Percentiles rank a stretch among this genome's conserved stretches.
Evolutionary conservation across 1,139 yeast species (phyloP).

Genomic region (Diutina pseudorugosa): DNA sequence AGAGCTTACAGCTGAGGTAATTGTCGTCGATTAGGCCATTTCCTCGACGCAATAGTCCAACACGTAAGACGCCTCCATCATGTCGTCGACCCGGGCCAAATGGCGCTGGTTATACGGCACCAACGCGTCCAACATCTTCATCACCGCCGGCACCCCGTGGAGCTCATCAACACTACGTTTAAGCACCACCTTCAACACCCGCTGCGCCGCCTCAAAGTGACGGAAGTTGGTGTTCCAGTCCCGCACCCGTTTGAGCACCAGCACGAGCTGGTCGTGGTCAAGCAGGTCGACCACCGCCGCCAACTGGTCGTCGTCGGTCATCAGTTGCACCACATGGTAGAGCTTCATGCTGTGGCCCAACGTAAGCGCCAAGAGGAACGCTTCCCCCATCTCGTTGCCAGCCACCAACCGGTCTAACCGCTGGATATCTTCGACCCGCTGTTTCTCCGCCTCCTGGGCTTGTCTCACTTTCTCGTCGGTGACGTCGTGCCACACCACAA

Average conservation of each 20-base stretch:
- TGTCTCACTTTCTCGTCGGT: constrained; percentile 49
- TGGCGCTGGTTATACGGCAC: constrained; percentile 87
- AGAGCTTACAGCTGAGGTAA: no score
- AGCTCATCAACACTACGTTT: constrained; percentile 29
- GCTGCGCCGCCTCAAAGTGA: constrained; percentile 72
- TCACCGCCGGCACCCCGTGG: constrained; percentile 54
- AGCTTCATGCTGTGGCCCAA: constrained; percentile 80
- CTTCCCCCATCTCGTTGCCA: constrained; percentile 73
- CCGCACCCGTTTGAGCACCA: constrained; percentile 61
- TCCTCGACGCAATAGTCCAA: constrained; percentile 77
- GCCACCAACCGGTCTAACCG: constrained; percentile 61
- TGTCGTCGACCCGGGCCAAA: constrained; percentile 56
- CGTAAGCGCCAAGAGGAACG: constrained; percentile 74
- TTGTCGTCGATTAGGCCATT: constrained; percentile 32
- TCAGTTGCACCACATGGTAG: constrained; percentile 53
- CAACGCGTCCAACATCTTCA: constrained; percentile 57
- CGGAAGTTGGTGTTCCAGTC: constrained; percentile 93
- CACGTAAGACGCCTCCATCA: constrained; percentile 75
- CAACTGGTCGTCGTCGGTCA: constrained; percentile 35
- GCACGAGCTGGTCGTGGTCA: constrained; percentile 44
- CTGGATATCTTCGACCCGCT: constrained; percentile 78
- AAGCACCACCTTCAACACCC: constrained; percentile 46
- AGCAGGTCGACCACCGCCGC: constrained; percentile 50
- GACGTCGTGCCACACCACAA: constrained; percentile 80
- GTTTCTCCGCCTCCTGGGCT: constrained; percentile 39